These are phyloP conservation scores for Fusarium veterinarium DNA, from an alignment of 2,329 filamentous ascomycete species.

Conservation along the genomic window DNA sequence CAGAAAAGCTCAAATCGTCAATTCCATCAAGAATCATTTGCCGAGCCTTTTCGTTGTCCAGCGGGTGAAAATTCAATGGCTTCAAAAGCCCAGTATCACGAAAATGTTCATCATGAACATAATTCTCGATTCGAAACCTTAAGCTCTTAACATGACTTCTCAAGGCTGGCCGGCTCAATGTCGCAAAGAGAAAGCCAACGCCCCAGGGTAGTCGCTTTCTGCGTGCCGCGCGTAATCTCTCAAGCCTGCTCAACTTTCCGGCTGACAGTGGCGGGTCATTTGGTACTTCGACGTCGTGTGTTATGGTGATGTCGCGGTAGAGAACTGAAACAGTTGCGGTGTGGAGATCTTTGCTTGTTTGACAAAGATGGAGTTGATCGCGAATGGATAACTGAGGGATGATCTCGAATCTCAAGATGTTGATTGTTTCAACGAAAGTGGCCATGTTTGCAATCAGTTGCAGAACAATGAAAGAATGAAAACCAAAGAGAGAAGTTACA, in stretches of 20 bases:
- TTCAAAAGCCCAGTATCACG: background rate
- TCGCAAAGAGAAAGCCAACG: background rate
- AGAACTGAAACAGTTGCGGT: background rate
- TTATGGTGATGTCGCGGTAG: slow-evolving; percentile 9
- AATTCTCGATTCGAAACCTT: background rate
- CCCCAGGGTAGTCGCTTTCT: background rate
- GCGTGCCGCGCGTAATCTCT: background rate
- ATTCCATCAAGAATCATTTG: background rate
- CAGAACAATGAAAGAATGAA: too few relatives aligned
- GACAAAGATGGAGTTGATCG: slow-evolving; percentile 17
- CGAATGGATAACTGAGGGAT: slow-evolving; percentile 11
- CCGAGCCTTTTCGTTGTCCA: background rate
- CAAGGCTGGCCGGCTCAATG: background rate
- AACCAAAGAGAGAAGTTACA: fast-evolving
- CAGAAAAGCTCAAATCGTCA: background rate
- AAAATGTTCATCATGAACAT: background rate
- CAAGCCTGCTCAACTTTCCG: background rate
- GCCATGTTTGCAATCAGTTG: background rate
- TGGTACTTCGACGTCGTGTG: background rate
- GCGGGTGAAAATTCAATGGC: background rate
- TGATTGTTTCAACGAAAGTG: slow-evolving; percentile 8
- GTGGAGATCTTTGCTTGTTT: slow-evolving; percentile 13
- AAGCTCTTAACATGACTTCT: background rate
- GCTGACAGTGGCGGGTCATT: background rate
- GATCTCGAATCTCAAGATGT: slow-evolving; percentile 8